Evolutionary conservation across 495 filamentous ascomycete genomes (phyloP).

Genomic region (Stereocaulon alpinum): DNA sequence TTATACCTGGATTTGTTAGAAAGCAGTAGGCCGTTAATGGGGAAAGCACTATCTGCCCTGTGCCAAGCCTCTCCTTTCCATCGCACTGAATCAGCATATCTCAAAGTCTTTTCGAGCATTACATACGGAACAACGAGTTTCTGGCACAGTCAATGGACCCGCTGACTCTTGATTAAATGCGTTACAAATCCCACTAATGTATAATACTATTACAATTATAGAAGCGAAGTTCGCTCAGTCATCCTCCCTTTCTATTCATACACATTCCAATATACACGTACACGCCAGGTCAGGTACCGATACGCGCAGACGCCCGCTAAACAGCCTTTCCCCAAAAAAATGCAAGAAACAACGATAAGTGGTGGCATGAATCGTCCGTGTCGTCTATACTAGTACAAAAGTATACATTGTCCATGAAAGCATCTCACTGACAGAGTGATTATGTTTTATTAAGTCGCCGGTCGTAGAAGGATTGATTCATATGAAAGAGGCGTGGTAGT

Average conservation of each 20-base stretch:
- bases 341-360: not conserved
- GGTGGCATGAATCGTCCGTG: not conserved
- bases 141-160: not conserved
- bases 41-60: not conserved
- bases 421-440: not conserved
- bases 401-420: not conserved
- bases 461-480: not conserved
- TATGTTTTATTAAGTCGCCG: not conserved
- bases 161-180: not conserved
- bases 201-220: conserved; percentile 1
- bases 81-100: too few relatives aligned
- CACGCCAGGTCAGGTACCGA: too few relatives aligned
- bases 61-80: not conserved
- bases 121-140: too few relatives aligned
- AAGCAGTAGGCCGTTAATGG: not conserved
- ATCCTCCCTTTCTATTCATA: not conserved
- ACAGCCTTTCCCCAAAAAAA: not conserved
- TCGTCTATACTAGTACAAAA: conserved; percentile 5
- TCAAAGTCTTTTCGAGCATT: too few relatives aligned
- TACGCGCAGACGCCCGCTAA: not conserved
- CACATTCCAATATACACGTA: not conserved
- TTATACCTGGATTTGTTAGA: too few relatives aligned
- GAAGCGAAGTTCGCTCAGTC: conserved; percentile 1
- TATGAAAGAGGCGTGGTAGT: not conserved
- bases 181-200: not conserved